Percentiles rank a stretch among this genome's conserved stretches.
These are phyloP conservation scores for Argentina anserina DNA, from an alignment of 306 rosid species.

Conservation along the genomic window DNA sequence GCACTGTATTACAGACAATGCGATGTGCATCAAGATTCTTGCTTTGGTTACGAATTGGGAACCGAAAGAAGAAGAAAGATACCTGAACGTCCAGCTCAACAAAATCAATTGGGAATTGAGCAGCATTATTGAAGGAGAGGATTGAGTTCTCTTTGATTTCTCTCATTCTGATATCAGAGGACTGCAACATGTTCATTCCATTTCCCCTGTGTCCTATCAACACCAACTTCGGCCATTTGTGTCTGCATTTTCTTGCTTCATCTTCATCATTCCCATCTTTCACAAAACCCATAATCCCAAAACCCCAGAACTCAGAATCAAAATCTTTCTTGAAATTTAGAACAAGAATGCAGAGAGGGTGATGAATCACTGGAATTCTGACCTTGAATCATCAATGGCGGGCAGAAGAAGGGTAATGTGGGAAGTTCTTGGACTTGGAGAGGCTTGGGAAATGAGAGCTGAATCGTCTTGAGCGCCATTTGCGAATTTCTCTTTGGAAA, in stretches of 20 bases:
- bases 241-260: constrained; percentile 9
- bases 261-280: neutral
- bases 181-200: constrained; percentile 74
- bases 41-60: constrained; percentile 1
- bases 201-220: constrained; percentile 80
- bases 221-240: constrained; percentile 33
- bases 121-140: constrained; percentile 57
- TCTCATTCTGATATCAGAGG: constrained; percentile 58
- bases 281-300: neutral
- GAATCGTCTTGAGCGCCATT: constrained; percentile 47
- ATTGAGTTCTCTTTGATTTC: constrained; percentile 66
- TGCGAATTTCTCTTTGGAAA: neutral
- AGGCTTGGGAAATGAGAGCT: constrained; percentile 42
- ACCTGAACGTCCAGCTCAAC: constrained; percentile 89
- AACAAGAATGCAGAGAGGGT: neutral
- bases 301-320: neutral
- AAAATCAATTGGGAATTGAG: constrained; percentile 53
- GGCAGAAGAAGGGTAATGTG: constrained; percentile 13
- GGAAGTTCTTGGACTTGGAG: constrained; percentile 33
- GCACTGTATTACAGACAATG: too few relatives aligned
- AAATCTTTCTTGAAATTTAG: neutral
- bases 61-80: neutral
- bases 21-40: neutral
- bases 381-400: constrained; percentile 18
- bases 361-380: neutral